phyloP scores from a whole-genome alignment of 164 flowering plant species.

The Umbellularia californica region DNA sequence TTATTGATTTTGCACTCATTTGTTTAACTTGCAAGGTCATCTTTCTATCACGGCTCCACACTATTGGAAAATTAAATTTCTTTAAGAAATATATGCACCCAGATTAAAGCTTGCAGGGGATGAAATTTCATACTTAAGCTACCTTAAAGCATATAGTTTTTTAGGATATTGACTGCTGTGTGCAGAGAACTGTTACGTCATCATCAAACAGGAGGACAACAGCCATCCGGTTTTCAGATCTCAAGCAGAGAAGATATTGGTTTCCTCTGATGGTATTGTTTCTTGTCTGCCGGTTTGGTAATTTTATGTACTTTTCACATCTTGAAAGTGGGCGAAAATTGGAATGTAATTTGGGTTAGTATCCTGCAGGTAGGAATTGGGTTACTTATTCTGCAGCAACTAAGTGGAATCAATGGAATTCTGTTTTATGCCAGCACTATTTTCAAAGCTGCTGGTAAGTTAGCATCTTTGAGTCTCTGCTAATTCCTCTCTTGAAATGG shows the following conservation, averaged over 20 bases:
- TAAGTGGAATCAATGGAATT: slow-evolving; percentile 82
- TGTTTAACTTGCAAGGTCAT: not conserved
- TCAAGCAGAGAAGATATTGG: slow-evolving; percentile 75
- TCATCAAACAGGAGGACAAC: slow-evolving; percentile 47
- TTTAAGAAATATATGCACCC: not conserved
- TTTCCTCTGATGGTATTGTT: slow-evolving; percentile 72
- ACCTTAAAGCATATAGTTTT: slow-evolving; percentile 7
- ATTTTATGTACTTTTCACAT: not conserved
- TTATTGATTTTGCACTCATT: not conserved
- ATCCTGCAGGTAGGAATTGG: slow-evolving; percentile 80
- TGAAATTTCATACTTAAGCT: not conserved
- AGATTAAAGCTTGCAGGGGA: not conserved
- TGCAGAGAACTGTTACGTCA: slow-evolving; percentile 62
- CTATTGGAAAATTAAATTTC: not conserved
- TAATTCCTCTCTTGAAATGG: not conserved
- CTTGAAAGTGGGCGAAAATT: not conserved
- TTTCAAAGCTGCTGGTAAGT: slow-evolving; percentile 75
- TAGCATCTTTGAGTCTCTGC: not conserved
- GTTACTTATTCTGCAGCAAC: slow-evolving; percentile 77
- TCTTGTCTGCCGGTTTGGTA: slow-evolving; percentile 1
- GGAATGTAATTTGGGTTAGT: not conserved
- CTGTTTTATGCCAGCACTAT: slow-evolving; percentile 82
- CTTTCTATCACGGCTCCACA: not conserved
- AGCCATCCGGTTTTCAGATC: slow-evolving; percentile 60
- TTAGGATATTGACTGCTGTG: slow-evolving; percentile 7